Conservation (phyloP, 2,329 filamentous ascomycete species). For the Coniochaeta sp. region DNA sequence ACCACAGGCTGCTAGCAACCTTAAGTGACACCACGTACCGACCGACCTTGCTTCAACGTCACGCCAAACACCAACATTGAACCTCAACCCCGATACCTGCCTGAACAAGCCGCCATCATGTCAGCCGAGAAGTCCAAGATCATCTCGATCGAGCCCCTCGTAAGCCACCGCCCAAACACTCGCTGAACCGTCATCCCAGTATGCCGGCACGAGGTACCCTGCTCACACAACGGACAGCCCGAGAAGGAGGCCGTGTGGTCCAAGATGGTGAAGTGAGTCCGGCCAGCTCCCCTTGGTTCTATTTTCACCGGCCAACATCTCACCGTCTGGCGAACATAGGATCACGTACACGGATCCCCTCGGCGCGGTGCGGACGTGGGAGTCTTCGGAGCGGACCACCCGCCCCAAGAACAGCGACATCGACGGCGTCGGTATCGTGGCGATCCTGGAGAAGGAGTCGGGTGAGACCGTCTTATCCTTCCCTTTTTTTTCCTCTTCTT, state of each 20-base stretch:
- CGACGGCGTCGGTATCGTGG: conserved; percentile 68
- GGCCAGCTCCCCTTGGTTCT: conserved; percentile 1
- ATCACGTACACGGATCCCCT: conserved; percentile 58
- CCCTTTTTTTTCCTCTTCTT: not conserved
- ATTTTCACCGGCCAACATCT: not conserved
- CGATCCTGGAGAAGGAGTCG: conserved; percentile 51
- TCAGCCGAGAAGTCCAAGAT: conserved; percentile 8
- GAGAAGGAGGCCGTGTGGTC: conserved; percentile 52
- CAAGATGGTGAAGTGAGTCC: conserved; percentile 46
- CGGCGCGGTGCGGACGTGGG: conserved; percentile 56
- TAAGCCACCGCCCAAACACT: conserved; percentile 7
- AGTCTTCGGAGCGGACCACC: conserved; percentile 65
- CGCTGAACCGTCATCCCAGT: not conserved
- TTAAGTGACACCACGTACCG: not conserved
- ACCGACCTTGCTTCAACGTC: not conserved
- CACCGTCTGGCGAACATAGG: conserved; percentile 25
- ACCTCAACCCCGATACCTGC: not conserved
- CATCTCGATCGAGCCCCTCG: conserved; percentile 15
- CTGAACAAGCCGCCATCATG: not conserved
- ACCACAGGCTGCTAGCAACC: no score
- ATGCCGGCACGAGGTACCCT: not conserved
- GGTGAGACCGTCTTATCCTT: conserved; percentile 23
- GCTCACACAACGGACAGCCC: conserved; percentile 23
- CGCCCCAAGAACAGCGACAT: conserved; percentile 54
- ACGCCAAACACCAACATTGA: not conserved